Evolutionary conservation across 2,329 filamentous ascomycete genomes (phyloP), one percentile per base, ranked within the genome.

Genomic region (Exophiala spinifera): DNA sequence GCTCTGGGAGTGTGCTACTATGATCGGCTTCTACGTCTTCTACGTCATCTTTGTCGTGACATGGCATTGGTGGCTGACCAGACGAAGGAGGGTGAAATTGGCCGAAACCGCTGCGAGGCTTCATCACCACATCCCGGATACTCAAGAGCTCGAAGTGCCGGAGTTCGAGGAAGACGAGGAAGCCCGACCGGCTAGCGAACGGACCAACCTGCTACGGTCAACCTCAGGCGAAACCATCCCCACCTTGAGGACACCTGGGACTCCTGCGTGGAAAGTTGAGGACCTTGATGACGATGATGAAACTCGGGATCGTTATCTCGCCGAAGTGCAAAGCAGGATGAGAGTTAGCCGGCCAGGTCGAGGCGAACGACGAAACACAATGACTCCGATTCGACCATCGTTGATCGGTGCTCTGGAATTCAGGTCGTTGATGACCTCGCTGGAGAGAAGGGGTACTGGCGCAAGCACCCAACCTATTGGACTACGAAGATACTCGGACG

Each of bases 381-480:
- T 91, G 57, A 92, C 86, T 5, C 88, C 91, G 0, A 96, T 99
- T 59, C 82, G 94, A 40, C 92, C 94, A 1, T 97, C 94, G 75
- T 76, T 99, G 44, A 87, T 99, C 3, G 94, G 94, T 40, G 94
- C 89, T 7, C 77, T 99, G 53, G 94, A 99, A 71, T 99, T 99
- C 64, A 83, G 91, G 63, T 92, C 92, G 2, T 87, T 96, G 2
- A 76, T 99, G 43, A 87, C 89, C n/a, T 91, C 91, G 2, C 74
- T 99, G 53, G 86, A 95, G 65, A 88, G 90, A 52, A 83, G 88
- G 65, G 94, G 89, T 60, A 82, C 88, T 4, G 42, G 42, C 23
- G 42, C 21, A 21, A 84, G 85, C 63, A 80, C 87, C 15, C 81
- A 84, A 40, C 81, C 85, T 1, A 84, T 95, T 57, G 79, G 84